phyloP scores from a whole-genome alignment of 106 monocot genomes.

The Acanthochlamys bracteata region DNA sequence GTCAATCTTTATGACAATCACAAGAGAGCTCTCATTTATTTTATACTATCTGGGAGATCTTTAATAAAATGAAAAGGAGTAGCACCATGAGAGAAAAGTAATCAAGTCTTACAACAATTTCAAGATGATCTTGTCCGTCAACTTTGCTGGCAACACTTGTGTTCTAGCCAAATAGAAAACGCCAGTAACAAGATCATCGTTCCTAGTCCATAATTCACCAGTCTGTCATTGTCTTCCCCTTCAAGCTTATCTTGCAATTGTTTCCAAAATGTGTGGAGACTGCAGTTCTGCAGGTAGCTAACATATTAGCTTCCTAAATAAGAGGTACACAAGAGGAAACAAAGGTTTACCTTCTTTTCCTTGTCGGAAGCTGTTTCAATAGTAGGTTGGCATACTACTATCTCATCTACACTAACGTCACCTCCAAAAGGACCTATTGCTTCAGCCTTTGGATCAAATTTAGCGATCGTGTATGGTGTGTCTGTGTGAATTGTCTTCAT shows the following conservation, averaged over 20 bases:
- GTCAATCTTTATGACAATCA: too few relatives aligned
- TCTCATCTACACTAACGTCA: slow-evolving; percentile 1
- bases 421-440: slow-evolving; percentile 2
- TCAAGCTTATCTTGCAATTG: slow-evolving; percentile 8
- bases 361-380: slow-evolving; percentile 2
- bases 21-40: too few relatives aligned
- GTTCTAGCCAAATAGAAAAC: slow-evolving; percentile 49
- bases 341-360: slow-evolving; percentile 25
- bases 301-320: slow-evolving; percentile 9
- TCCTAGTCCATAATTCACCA: slow-evolving; percentile 52
- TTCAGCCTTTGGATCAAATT: slow-evolving; percentile 8
- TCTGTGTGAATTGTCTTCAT: slow-evolving; percentile 91
- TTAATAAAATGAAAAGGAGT: too few relatives aligned
- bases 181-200: slow-evolving; percentile 56
- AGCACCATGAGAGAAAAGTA: too few relatives aligned
- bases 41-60: too few relatives aligned
- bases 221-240: slow-evolving; percentile 18
- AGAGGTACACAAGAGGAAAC: neutral
- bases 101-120: too few relatives aligned
- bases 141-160: slow-evolving; percentile 12
- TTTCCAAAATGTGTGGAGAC: too few relatives aligned
- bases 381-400: slow-evolving; percentile 17
- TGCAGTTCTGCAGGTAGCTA: slow-evolving; percentile 20
- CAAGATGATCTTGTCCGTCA: neutral
- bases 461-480: slow-evolving; percentile 39